phyloP scores from a whole-genome alignment of 1,139 yeast species.

The Taiozyma sp. region DNA sequence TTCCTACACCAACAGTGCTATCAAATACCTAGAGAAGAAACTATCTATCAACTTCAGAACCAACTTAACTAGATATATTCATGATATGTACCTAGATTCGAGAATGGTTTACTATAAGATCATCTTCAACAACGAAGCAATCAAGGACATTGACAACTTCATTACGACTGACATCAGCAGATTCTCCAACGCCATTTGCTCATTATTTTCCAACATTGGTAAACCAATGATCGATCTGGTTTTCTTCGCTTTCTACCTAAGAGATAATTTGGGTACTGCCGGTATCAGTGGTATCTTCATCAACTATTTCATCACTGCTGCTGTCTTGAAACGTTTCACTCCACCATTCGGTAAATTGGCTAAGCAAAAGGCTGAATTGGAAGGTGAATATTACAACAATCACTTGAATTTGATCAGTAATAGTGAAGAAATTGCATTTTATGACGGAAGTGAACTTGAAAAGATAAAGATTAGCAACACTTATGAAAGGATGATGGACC shows the following conservation, averaged over 20 bases:
- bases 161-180: constrained; percentile 81
- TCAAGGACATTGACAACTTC: constrained; percentile 58
- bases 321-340: constrained; percentile 63
- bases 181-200: constrained; percentile 78
- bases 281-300: constrained; percentile 79
- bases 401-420: constrained; percentile 82
- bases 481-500: constrained; percentile 53
- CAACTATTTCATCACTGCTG: constrained; percentile 79
- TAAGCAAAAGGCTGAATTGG: constrained; percentile 68
- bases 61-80: constrained; percentile 77
- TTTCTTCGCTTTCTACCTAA: constrained; percentile 79
- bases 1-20: constrained; percentile 87
- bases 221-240: constrained; percentile 86
- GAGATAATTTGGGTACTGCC: constrained; percentile 80
- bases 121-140: constrained; percentile 33
- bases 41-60: constrained; percentile 83
- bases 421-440: constrained; percentile 91
- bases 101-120: constrained; percentile 79
- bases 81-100: constrained; percentile 81
- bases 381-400: constrained; percentile 85
- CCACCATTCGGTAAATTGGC: constrained; percentile 85
- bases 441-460: constrained; percentile 85
- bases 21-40: constrained; percentile 72
- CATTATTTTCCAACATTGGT: constrained; percentile 83
- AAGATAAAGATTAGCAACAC: constrained; percentile 57